A percentile compares a stretch with the other conserved stretches of the same genome.
phyloP scores from a whole-genome alignment of 306 rosid genomes.

The Mimosa bimucronata region DNA sequence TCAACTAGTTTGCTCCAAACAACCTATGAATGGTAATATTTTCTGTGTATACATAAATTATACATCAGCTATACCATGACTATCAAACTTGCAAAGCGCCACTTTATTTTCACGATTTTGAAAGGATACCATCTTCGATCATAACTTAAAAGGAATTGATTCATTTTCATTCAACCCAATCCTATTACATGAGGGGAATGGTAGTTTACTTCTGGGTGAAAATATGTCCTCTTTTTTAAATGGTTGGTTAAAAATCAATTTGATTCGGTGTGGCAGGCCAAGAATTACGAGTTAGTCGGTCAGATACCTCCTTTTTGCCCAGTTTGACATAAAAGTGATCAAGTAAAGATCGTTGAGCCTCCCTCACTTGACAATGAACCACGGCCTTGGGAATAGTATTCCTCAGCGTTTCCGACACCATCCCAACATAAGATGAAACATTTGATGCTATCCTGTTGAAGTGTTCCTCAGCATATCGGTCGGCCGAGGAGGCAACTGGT shows the following conservation, averaged over 20 bases:
- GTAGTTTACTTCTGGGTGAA: neutral
- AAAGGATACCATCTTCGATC: neutral
- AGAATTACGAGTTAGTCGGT: neutral
- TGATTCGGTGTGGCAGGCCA: constrained; percentile 14
- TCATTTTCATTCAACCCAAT: neutral
- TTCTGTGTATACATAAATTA: neutral
- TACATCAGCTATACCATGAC: neutral
- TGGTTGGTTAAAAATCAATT: neutral
- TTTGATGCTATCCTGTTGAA: constrained; percentile 82
- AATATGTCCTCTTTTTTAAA: neutral
- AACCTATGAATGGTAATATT: neutral
- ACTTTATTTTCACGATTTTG: neutral
- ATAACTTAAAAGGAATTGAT: neutral
- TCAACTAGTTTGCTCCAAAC: neutral
- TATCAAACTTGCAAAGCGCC: neutral
- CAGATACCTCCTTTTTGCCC: constrained; percentile 79
- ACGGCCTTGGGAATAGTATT: constrained; percentile 93
- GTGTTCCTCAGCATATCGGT: constrained; percentile 74
- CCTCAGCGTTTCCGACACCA: constrained; percentile 89
- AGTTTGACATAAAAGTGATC: constrained; percentile 72
- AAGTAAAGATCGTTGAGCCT: constrained; percentile 69
- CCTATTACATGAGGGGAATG: neutral
- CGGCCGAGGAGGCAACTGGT: constrained; percentile 50
- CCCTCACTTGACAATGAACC: constrained; percentile 90
- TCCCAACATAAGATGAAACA: constrained; percentile 78